These are phyloP conservation scores for Waltiozyma sp. DNA, from an alignment of 1,139 yeast genomes.

Conservation along the genomic window DNA sequence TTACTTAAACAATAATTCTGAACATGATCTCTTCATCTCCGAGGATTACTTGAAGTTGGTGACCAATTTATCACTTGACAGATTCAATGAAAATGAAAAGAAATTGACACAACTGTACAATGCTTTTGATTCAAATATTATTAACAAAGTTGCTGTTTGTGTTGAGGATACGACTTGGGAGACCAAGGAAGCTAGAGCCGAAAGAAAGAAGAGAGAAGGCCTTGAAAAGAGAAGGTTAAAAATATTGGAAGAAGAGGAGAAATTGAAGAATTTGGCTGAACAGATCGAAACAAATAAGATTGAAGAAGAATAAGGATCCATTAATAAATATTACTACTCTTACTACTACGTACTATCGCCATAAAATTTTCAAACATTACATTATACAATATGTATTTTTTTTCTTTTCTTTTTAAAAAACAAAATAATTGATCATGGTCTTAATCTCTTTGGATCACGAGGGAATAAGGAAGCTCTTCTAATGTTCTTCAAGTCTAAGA, in stretches of 20 bases:
- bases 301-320: too few relatives aligned
- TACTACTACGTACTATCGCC: too few relatives aligned
- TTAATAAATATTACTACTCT: too few relatives aligned
- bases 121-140: conserved; percentile 29
- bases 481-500: conserved; percentile 88
- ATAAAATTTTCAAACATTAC: too few relatives aligned
- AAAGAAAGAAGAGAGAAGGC: conserved; percentile 52
- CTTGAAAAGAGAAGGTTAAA: conserved; percentile 32
- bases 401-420: too few relatives aligned
- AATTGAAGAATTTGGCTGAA: not conserved
- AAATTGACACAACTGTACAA: conserved; percentile 39
- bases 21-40: conserved; percentile 34
- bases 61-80: conserved; percentile 40
- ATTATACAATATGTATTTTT: not conserved
- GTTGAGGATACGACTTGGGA: conserved; percentile 18
- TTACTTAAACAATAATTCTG: conserved; percentile 15
- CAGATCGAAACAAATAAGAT: not conserved
- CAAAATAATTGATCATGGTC: too few relatives aligned
- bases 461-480: conserved; percentile 98
- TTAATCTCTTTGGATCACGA: conserved; percentile 91
- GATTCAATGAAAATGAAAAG: conserved; percentile 52
- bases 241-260: not conserved
- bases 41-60: conserved; percentile 37
- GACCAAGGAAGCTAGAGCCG: conserved; percentile 46
- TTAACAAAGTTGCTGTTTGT: conserved; percentile 4